These are phyloP conservation scores for Lasiosphaeria hispida DNA, from an alignment of 495 filamentous ascomycete species.

Conservation along the genomic window DNA sequence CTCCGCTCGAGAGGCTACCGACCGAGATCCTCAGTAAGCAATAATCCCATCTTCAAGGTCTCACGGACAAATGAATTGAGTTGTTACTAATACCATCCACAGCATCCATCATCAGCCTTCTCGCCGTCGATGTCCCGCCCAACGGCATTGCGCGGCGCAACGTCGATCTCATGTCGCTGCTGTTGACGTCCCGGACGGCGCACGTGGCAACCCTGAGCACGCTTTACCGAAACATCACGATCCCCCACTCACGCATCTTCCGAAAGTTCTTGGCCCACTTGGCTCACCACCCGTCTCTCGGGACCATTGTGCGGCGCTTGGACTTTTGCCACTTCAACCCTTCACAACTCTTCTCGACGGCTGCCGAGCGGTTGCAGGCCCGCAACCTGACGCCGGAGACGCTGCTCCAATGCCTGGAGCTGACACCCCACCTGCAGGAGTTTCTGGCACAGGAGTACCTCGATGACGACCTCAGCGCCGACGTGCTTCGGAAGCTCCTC, in stretches of 20 bases:
- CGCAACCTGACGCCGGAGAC: slow-evolving; percentile 79
- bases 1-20: slow-evolving; percentile 65
- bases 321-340: slow-evolving; percentile 92
- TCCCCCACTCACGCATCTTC: slow-evolving; percentile 84
- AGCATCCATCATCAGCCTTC: slow-evolving; percentile 75
- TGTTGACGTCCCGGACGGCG: slow-evolving; percentile 72
- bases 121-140: slow-evolving; percentile 73
- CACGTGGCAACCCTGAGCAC: slow-evolving; percentile 74
- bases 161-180: slow-evolving; percentile 73
- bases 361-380: slow-evolving; percentile 74
- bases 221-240: slow-evolving; percentile 79
- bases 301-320: slow-evolving; percentile 74
- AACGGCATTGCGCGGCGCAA: slow-evolving; percentile 78
- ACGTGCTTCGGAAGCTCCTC: slow-evolving; percentile 72
- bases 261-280: slow-evolving; percentile 80
- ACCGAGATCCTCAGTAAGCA: slow-evolving; percentile 70
- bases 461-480: slow-evolving; percentile 69
- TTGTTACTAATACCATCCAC: slow-evolving; percentile 21
- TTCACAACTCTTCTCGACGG: slow-evolving; percentile 73
- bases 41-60: not conserved
- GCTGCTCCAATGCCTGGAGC: slow-evolving; percentile 69
- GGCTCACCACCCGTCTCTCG: slow-evolving; percentile 64
- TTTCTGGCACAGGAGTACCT: slow-evolving; percentile 81
- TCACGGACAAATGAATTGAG: slow-evolving; percentile 6
- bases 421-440: slow-evolving; percentile 75